Percentiles rank a stretch among this genome's conserved stretches.
These are phyloP conservation scores for Tritrichomonas musculus DNA, from an alignment of 208 protist genomes.

Conservation along the genomic window DNA sequence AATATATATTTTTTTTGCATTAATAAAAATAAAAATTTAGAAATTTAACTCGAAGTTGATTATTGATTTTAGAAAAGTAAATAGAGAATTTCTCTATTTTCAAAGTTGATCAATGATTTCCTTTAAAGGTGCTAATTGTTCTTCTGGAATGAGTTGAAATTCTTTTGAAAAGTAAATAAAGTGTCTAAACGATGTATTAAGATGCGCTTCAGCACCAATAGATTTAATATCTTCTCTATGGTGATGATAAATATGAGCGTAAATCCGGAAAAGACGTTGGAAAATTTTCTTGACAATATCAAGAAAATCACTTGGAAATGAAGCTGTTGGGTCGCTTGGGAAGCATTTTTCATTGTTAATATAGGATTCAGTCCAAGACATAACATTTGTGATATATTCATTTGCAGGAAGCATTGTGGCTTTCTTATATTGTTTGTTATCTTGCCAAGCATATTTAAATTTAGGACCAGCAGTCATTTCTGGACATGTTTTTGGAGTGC, in stretches of 20 bases:
- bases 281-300: constrained; percentile 88
- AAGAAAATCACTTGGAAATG: constrained; percentile 65
- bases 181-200: constrained; percentile 35
- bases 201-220: constrained; percentile 86
- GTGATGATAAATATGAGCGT: constrained; percentile 94
- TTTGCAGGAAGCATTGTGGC: not conserved
- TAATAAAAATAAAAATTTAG: no score
- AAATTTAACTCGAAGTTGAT: no score
- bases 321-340: constrained; percentile 36
- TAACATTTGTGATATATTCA: constrained; percentile 22
- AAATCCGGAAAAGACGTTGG: constrained; percentile 92
- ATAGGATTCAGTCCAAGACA: not conserved
- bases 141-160: constrained; percentile 12
- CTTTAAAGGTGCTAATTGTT: constrained; percentile 24
- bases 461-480: constrained; percentile 70
- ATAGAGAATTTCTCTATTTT: not conserved
- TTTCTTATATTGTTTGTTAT: constrained; percentile 22
- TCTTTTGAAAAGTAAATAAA: constrained; percentile 33
- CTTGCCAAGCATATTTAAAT: constrained; percentile 39
- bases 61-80: no score
- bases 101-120: not conserved
- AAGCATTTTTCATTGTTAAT: constrained; percentile 32
- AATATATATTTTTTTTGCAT: no score
- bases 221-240: constrained; percentile 84
- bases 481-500: constrained; percentile 79